Conservation (phyloP, 495 filamentous ascomycete species). For the Hypoxylon fragiforme region DNA sequence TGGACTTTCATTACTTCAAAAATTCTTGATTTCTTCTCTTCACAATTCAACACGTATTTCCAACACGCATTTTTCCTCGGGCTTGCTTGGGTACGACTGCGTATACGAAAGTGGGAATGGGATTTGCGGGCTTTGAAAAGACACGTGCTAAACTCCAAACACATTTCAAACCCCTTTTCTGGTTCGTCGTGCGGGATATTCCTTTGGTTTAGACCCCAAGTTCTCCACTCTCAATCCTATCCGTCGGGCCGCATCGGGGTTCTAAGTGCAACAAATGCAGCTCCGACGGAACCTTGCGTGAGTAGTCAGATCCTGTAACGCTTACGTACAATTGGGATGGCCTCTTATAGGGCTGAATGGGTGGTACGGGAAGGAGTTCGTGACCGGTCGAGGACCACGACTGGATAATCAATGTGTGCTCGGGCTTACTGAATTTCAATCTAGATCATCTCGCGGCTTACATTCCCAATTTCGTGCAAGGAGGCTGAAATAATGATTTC, state of each 20-base stretch:
- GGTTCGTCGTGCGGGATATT: slow-evolving; percentile 1
- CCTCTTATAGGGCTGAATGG: slow-evolving; percentile 33
- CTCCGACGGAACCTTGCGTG: slow-evolving; percentile 17
- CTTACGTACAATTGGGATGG: slow-evolving; percentile 27
- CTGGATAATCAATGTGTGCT: slow-evolving; percentile 22
- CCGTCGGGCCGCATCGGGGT: slow-evolving; percentile 25
- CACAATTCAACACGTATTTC: slow-evolving; percentile 20
- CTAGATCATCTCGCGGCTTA: slow-evolving; percentile 31
- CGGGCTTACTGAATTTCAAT: slow-evolving; percentile 21
- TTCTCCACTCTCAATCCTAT: slow-evolving; percentile 1
- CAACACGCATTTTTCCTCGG: not conserved
- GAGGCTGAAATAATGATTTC: slow-evolving; percentile 19
- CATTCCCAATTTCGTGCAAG: slow-evolving; percentile 9
- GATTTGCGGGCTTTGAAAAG: slow-evolving; percentile 4
- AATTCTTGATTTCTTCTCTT: not conserved
- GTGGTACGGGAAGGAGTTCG: slow-evolving; percentile 17
- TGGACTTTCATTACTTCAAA: slow-evolving; percentile 2
- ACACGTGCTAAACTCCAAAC: not conserved
- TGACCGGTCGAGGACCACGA: slow-evolving; percentile 18
- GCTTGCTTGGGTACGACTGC: slow-evolving; percentile 20
- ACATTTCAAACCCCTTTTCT: slow-evolving; percentile 1
- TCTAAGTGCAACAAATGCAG: slow-evolving; percentile 6
- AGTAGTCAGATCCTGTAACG: slow-evolving; percentile 20
- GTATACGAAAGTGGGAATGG: slow-evolving; percentile 10
- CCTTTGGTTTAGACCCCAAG: not conserved